Base-by-base conservation (phyloP, 1,284 basidiomycete species). In the Ustilago crameri region DNA sequence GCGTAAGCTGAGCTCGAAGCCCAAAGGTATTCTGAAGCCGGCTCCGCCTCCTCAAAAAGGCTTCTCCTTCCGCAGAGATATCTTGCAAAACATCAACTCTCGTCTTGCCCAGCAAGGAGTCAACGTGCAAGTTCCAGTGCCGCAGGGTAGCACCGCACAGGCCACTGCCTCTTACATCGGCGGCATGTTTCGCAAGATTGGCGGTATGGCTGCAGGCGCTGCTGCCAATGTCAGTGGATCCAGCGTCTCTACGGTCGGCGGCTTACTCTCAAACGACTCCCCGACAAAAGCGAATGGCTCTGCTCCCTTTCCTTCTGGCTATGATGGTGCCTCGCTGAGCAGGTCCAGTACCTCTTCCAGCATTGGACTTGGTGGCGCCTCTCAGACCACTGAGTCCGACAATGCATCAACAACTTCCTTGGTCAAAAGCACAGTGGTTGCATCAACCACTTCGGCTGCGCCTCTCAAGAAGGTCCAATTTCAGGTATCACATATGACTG, bases 71-170 rank as follows among this genome's bases (percentile, higher is more conserved):
- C 77, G 79, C 20, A 51, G 76, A 43, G 79, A 80, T 43, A 74
- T 80, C 22, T 58, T 81, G 9, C 76, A 81, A 43, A 71, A 57
- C 48, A 64, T 82, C 54, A 82, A 82, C 49, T 71, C 72, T 26
- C 67, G 78, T 24, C 73, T 82, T 10, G 80, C 81, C 8, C 80
- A 81, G 51, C 75, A 79, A 30, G 80, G 80, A n/a, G 74, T 82
- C 27, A 75, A 78, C 44, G 67, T 82, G 5, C 74, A 79, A 40
- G 76, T 82, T 0, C 80, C 81, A 5, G 51, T 80, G 15, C 76
- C 76, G 2, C 70, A 74, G 43, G 59, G 56, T 3, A 55, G 66
- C 37, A 71, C 76, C 17, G 75, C 70, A 2, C 63, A 67, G 32
- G 74, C 73, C 1, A 71, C 73, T 14, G 69, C 67, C 27, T 58